A percentile compares a stretch with the other conserved stretches of the same genome.
These are phyloP conservation scores for Calvatia gigantea DNA, from an alignment of 768 basidiomycete species.

Conservation along the genomic window DNA sequence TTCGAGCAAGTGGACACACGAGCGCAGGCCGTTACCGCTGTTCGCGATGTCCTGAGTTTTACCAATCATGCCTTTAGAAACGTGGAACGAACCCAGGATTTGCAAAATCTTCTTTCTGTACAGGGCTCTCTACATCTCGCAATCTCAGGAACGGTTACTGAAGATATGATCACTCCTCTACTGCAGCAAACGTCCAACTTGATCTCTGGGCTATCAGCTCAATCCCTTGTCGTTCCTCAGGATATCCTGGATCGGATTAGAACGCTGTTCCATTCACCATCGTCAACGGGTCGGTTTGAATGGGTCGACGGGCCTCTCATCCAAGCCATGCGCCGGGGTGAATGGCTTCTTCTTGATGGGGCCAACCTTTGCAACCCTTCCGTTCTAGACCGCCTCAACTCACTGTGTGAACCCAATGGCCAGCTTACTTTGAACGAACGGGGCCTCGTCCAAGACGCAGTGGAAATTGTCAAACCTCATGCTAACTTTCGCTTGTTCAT, in stretches of 20 bases:
- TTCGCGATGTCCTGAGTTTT: constrained; percentile 37
- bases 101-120: constrained; percentile 4
- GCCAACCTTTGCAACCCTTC: constrained; percentile 96
- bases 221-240: background rate
- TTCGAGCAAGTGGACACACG: constrained; percentile 85
- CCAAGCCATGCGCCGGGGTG: constrained; percentile 77
- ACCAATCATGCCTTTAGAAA: constrained; percentile 35
- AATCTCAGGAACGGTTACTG: constrained; percentile 8
- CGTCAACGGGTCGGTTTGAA: constrained; percentile 61
- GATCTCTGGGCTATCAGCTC: constrained; percentile 11
- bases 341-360: constrained; percentile 88
- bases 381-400: constrained; percentile 94
- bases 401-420: constrained; percentile 88
- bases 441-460: constrained; percentile 73
- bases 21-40: constrained; percentile 33
- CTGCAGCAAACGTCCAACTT: constrained; percentile 8
- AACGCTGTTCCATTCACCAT: background rate
- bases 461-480: constrained; percentile 78
- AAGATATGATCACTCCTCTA: constrained; percentile 1
- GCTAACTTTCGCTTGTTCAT: constrained; percentile 91
- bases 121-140: constrained; percentile 13
- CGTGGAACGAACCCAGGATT: background rate
- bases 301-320: constrained; percentile 96
- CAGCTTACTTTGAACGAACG: constrained; percentile 83
- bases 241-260: background rate